Percentiles rank a stretch among this genome's conserved stretches.
These are phyloP conservation scores for Deuterostichococcus epilithicus DNA, from an alignment of 139 green algal species.

Conservation along the genomic window DNA sequence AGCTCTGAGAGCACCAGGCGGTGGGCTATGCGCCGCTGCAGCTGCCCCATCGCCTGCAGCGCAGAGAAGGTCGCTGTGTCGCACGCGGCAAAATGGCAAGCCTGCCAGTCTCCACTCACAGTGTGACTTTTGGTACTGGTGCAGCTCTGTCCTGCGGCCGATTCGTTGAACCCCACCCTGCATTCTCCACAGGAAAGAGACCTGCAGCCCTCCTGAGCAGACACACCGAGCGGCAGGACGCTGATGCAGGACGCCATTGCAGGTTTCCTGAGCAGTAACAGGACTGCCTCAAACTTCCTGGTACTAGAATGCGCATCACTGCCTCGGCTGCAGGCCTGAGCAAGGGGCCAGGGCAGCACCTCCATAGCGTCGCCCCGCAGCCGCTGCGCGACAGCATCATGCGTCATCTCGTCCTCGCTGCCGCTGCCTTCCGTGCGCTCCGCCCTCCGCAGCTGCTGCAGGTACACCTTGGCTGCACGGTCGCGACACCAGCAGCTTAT, in stretches of 20 bases:
- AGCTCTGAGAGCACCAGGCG: conserved; percentile 40
- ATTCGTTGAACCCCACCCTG: too few species aligned
- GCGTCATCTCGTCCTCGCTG: background rate
- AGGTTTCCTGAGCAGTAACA: background rate
- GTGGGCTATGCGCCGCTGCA: conserved; percentile 49
- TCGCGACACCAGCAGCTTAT: background rate
- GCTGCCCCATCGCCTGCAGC: conserved; percentile 39
- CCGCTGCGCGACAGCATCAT: conserved; percentile 30
- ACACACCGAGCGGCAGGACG: background rate
- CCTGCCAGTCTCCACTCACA: background rate
- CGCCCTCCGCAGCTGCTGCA: conserved; percentile 49
- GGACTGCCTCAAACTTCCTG: background rate
- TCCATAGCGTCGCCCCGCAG: conserved; percentile 48
- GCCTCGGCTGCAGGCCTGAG: background rate
- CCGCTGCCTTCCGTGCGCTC: conserved; percentile 27
- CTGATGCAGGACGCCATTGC: background rate
- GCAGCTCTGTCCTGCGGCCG: too few species aligned
- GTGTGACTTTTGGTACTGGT: too few species aligned
- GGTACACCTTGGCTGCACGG: conserved; percentile 69
- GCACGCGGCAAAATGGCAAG: background rate
- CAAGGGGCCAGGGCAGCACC: conserved; percentile 14
- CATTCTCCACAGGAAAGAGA: too few species aligned
- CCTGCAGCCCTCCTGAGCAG: background rate
- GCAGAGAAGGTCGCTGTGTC: background rate
- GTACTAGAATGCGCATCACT: background rate